Evolutionary conservation across 768 basidiomycete genomes (phyloP).

Genomic region (Amanita fuliginea): DNA sequence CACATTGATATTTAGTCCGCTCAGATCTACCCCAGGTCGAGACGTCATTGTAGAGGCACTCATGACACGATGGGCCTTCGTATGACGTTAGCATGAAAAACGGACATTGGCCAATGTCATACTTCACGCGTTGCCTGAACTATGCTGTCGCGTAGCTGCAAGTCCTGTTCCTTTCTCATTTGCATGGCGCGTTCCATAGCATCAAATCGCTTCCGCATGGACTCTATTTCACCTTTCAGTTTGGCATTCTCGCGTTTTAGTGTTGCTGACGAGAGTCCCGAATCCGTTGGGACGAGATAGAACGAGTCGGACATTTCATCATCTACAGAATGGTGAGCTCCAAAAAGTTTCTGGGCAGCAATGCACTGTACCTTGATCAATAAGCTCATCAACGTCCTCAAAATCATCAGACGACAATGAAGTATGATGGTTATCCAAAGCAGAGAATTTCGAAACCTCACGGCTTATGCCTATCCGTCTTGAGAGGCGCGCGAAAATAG

Average conservation of each 20-base stretch:
- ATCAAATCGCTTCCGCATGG: constrained; percentile 45
- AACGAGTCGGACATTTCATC: constrained; percentile 76
- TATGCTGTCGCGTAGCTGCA: constrained; percentile 72
- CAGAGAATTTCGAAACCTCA: constrained; percentile 14
- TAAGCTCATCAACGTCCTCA: constrained; percentile 33
- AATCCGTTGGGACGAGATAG: constrained; percentile 56
- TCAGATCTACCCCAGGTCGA: constrained; percentile 42
- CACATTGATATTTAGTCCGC: constrained; percentile 46
- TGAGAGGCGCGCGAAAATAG: constrained; percentile 46
- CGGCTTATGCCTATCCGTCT: constrained; percentile 34
- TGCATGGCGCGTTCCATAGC: constrained; percentile 54
- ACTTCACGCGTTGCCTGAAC: constrained; percentile 59
- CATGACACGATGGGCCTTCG: constrained; percentile 72
- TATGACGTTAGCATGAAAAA: background rate
- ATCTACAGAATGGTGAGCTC: constrained; percentile 19
- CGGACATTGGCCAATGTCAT: constrained; percentile 1
- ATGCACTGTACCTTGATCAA: constrained; percentile 46
- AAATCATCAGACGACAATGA: constrained; percentile 8
- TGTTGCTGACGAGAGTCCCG: constrained; percentile 34
- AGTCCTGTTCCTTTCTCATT: constrained; percentile 67
- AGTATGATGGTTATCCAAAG: constrained; percentile 9
- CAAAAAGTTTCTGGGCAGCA: background rate
- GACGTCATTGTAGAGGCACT: constrained; percentile 53
- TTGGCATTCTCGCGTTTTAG: constrained; percentile 58
- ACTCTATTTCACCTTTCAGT: constrained; percentile 51